These are phyloP conservation scores for Tieghemiomyces parasiticus DNA, from an alignment of 192 early-diverging fungal species.

Conservation along the genomic window DNA sequence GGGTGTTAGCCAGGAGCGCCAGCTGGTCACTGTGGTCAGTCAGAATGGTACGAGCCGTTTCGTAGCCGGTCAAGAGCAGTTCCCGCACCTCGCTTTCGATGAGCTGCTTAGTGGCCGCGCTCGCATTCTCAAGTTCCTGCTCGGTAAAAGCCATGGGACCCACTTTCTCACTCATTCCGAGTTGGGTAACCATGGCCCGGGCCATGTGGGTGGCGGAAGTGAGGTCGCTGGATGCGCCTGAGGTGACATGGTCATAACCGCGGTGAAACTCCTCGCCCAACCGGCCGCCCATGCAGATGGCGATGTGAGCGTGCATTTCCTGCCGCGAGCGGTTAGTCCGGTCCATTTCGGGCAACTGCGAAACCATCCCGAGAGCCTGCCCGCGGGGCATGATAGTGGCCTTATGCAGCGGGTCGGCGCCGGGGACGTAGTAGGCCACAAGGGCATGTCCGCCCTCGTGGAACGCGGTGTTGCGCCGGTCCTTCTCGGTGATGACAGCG, in stretches of 20 bases:
- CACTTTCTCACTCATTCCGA: constrained; percentile 91
- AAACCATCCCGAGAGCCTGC: constrained; percentile 56
- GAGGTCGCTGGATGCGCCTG: constrained; percentile 87
- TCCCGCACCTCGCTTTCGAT: constrained; percentile 79
- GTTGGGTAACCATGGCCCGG: constrained; percentile 75
- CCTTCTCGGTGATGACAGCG: constrained; percentile 79
- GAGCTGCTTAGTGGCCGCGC: constrained; percentile 53
- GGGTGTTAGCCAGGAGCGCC: constrained; percentile 76
- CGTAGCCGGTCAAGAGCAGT: constrained; percentile 55
- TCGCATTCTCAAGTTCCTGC: constrained; percentile 59
- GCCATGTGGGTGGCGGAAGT: constrained; percentile 79
- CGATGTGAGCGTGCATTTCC: constrained; percentile 76
- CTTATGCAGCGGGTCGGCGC: constrained; percentile 93
- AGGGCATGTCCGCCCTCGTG: constrained; percentile 98
- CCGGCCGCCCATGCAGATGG: constrained; percentile 98
- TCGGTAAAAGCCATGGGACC: constrained; percentile 64
- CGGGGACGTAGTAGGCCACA: constrained; percentile 87
- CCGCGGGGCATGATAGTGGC: constrained; percentile 98
- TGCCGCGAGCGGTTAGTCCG: constrained; percentile 60
- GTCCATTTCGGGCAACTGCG: constrained; percentile 89
- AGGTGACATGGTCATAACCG: constrained; percentile 84
- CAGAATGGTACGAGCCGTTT: constrained; percentile 54
- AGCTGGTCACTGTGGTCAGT: constrained; percentile 70
- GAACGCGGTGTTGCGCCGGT: constrained; percentile 84
- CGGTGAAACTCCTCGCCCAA: constrained; percentile 96